Evolutionary conservation across 2,329 filamentous ascomycete species (phyloP), one percentile per base, ranked within the genome.

Genomic region (Pyrenochaeta sp.): DNA sequence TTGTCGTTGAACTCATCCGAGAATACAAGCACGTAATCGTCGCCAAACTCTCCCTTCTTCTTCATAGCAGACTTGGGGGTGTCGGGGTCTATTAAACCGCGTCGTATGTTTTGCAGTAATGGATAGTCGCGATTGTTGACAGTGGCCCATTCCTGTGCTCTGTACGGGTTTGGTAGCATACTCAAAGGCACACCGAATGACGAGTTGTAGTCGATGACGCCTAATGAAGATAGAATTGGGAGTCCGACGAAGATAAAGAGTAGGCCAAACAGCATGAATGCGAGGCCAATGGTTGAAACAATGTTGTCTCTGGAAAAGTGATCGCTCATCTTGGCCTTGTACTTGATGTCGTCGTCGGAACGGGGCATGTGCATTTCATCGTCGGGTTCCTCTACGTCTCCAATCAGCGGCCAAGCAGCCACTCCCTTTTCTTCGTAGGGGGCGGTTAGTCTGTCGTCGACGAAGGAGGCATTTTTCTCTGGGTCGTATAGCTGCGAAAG

Each of bases 1-100:
- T 75, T 63, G 7, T 72, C 65, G 47, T 81, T 81, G 64, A 82
- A 82, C 48, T 82, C 80, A 44, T 83, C 80, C 44, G 78, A 81
- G 56, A 82, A 82, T 0, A 82, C 78, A 3, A 82, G 58, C 9
- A 74, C 71, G 21, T 79, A 65, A 4, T 71, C 69, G 20, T 76
- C 72, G 6, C 74, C 75, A 44, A 77, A 71, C 17, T 78, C 67
- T 8, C 77, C 75, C 17, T 61, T 73, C 42, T 74, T 72, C 0
- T 69, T 78, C 63, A 68, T 76, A 11, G 72, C 79, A 22, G 56
- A 63, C 3, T 67, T 38, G 3, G 79, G 80, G 0, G 80, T 82
- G 37, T 79, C 76, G 2, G 75, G 76, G 51, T 82, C 80, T 27
- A 82, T 78, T 22, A 82, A 64, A 2, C 72, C 71, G 13, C 45